Base-by-base conservation (phyloP, 805 yeast species). In the Yamadazyma laniorum region DNA sequence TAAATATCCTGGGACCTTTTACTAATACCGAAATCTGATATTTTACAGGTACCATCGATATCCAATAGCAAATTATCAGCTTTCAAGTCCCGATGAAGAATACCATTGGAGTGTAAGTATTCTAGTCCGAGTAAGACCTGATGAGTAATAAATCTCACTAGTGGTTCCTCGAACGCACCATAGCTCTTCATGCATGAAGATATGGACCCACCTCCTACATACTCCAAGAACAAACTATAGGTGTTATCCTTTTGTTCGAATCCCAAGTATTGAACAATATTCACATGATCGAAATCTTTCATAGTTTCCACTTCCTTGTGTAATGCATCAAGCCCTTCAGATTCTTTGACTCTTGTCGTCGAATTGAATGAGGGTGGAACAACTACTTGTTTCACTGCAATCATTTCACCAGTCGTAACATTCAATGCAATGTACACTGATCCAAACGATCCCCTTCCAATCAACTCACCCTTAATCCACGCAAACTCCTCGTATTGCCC, bases 141-240 rank as follows among this genome's bases (percentile, higher is more conserved):
- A 5, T 74, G 63, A 0, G 89, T 86, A 37, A 93, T 61, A 56
- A 76, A 85, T 47, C 77, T 70, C 22, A 91, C 84, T 37, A 90
- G 57, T 0, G 72, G 69, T 53, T 88, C 96, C 40, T 86, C 91
- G 59, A 93, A 90, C 41, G 80, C 73, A 0, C 99, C 99, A 56
- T 83, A 82, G 48, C 81, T 73, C 50, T 90, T 72, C 49, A 93
- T 72, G 50, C 95, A 76, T 7, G 89, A 80, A 0, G 96, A 95
- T 25, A 93, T 89, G 2, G 96, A 86, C 0, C 99, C 99, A 39
- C 99, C 99, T 8, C 97, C 95, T 44, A 93, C 98, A 58, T 93
- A 93, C 58, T 93, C 99, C 39, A 93, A 61, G 55, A 93, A 93
- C 45, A 93, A 67, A 57, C 91, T 88, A 66, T 89, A 87, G 3